Evolutionary conservation across 148 eudicot genomes (phyloP), one percentile per base, ranked within the genome.

Genomic region (Persicaria tinctoria): DNA sequence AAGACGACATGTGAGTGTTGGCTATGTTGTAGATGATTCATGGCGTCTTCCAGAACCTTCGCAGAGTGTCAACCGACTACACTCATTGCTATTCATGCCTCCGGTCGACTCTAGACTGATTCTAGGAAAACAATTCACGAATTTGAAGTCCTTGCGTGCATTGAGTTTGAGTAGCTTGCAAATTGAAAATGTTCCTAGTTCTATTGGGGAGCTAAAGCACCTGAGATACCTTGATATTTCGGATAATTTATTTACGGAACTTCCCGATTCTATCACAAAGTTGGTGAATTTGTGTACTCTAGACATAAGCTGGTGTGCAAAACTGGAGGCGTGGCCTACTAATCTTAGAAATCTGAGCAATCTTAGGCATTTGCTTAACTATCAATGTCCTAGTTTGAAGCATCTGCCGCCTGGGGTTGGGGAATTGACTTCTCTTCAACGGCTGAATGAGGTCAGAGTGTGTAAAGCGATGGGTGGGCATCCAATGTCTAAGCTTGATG

Each of bases 171-270:
- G 0, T 8, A 0, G 32, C 1, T 18, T 18, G 10, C 3, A 27
- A 57, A 7, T 57, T 57, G 4, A 57, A 10, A 7, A 7, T 1
- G 63, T 57, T 57, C 32, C 63, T 17, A 8, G 8, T 57, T 57
- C 27, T 8, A 57, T 57, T 57, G 11, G 63, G 17, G 11, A 70
- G 23, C 50, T 23, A 20, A 53, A 41, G 0, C 12, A 79, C 44
- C 78, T 87, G 47, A 83, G 90, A 60, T 79, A 72, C 51, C 77
- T 87, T 12, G 77, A 83, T 68, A 79, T 81, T 17, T 78, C 78
- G 13, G 27, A 1, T 7, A 78, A 77, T 55, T 16, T 9, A 4
- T 18, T 68, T 0, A 27, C n/a, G 7, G 3, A 0, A 3, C 75
- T 82, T 0, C 81, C 83, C 0, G 51, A 68, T 6, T 71, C 82